A percentile compares a stretch with the other conserved stretches of the same genome.
Evolutionary conservation across 306 rosid genomes (phyloP).

Genomic region (Inga oerstediana): DNA sequence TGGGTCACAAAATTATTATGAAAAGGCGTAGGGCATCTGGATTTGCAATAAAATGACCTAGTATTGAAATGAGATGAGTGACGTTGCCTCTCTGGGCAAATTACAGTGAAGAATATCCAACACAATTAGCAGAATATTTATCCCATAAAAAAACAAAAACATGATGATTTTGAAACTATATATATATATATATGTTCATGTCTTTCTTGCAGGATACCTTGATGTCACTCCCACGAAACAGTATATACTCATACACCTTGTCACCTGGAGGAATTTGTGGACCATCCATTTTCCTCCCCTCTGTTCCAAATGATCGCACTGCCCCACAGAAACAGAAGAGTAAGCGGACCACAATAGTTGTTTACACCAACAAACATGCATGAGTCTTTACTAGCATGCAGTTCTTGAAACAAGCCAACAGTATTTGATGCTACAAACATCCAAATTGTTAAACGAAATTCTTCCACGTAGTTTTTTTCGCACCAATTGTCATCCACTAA

Average conservation of each 20-base stretch:
- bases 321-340: constrained; percentile 40
- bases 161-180: neutral
- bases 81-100: neutral
- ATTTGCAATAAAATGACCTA: neutral
- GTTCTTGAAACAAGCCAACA: constrained; percentile 13
- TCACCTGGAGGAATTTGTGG: constrained; percentile 83
- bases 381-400: neutral
- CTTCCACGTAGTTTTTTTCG: neutral
- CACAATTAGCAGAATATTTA: neutral
- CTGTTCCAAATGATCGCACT: constrained; percentile 96
- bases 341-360: constrained; percentile 23
- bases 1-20: neutral
- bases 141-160: neutral
- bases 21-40: neutral
- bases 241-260: constrained; percentile 82
- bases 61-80: neutral
- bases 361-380: neutral
- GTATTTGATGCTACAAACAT: constrained; percentile 7
- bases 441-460: neutral
- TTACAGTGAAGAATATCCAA: neutral
- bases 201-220: constrained; percentile 55
- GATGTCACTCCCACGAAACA: constrained; percentile 93
- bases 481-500: neutral
- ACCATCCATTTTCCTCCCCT: constrained; percentile 96
- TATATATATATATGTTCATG: neutral